Evolutionary conservation across 495 filamentous ascomycete species (phyloP).

Genomic region (Rostrohypoxylon terebratum): DNA sequence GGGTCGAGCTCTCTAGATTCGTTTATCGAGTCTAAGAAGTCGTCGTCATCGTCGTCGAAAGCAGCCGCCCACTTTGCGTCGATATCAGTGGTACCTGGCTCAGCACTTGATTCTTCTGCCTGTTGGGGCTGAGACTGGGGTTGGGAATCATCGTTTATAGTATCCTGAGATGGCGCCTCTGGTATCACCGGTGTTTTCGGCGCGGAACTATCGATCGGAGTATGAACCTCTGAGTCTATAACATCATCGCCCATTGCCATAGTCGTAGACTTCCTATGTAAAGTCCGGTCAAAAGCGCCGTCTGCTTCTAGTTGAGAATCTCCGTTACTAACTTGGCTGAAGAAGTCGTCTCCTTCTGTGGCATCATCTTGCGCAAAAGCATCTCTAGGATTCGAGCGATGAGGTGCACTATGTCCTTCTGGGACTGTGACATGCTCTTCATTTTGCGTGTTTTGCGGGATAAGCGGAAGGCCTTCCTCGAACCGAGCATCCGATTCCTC

Average conservation of each 20-base stretch:
- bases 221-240: slow-evolving; percentile 47
- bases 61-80: slow-evolving; percentile 87
- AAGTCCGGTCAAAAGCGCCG: slow-evolving; percentile 34
- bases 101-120: slow-evolving; percentile 34
- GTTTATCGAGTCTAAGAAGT: slow-evolving; percentile 56
- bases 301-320: slow-evolving; percentile 35
- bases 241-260: slow-evolving; percentile 63
- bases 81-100: slow-evolving; percentile 60
- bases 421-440: slow-evolving; percentile 30
- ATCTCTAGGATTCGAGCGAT: slow-evolving; percentile 34
- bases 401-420: slow-evolving; percentile 16
- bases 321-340: slow-evolving; percentile 54
- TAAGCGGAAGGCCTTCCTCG: slow-evolving; percentile 70
- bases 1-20: slow-evolving; percentile 60
- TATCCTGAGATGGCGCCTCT: slow-evolving; percentile 33
- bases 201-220: slow-evolving; percentile 43
- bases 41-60: slow-evolving; percentile 81
- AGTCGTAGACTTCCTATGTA: slow-evolving; percentile 70
- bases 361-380: slow-evolving; percentile 56
- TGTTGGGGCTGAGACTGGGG: slow-evolving; percentile 44
- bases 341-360: slow-evolving; percentile 65
- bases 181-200: slow-evolving; percentile 33
- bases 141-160: slow-evolving; percentile 49
- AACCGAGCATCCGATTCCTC: slow-evolving; percentile 62
- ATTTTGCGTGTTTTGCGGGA: slow-evolving; percentile 54